Percentiles rank a stretch among this genome's conserved stretches.
Conservation (phyloP, 768 basidiomycete species). For the Coprinellus micaceus region DNA sequence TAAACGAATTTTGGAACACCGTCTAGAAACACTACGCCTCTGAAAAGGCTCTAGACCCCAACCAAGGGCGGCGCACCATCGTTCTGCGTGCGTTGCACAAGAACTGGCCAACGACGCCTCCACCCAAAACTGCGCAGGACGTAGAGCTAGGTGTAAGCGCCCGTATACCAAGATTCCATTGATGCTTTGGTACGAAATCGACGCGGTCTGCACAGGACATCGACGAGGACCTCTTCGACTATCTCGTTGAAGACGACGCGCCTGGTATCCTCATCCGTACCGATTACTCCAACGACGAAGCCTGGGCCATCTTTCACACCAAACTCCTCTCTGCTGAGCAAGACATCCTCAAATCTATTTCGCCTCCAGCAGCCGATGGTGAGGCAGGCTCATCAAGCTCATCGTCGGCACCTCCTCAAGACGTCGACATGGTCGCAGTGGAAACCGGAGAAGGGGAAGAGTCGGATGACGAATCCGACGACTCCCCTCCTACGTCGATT, state of each 20-base stretch:
- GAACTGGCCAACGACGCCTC: conserved; percentile 1
- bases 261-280: conserved; percentile 69
- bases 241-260: conserved; percentile 38
- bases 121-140: neutral
- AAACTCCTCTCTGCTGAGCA: conserved; percentile 54
- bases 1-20: too few relatives aligned
- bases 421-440: conserved; percentile 14
- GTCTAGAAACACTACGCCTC: conserved; percentile 4
- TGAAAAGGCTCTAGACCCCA: neutral
- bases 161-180: too few relatives aligned
- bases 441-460: conserved; percentile 20
- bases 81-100: neutral
- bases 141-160: neutral
- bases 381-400: conserved; percentile 1
- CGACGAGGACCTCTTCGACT: conserved; percentile 58
- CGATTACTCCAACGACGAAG: conserved; percentile 63
- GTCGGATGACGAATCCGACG: conserved; percentile 33
- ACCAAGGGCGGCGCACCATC: neutral
- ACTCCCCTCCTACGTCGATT: conserved; percentile 28
- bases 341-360: conserved; percentile 40
- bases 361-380: neutral
- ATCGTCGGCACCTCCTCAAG: neutral
- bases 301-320: conserved; percentile 56
- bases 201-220: neutral
- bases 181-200: conserved; percentile 6